phyloP scores from a whole-genome alignment of 345 rosid genomes.

The Abelmoschus esculentus region DNA sequence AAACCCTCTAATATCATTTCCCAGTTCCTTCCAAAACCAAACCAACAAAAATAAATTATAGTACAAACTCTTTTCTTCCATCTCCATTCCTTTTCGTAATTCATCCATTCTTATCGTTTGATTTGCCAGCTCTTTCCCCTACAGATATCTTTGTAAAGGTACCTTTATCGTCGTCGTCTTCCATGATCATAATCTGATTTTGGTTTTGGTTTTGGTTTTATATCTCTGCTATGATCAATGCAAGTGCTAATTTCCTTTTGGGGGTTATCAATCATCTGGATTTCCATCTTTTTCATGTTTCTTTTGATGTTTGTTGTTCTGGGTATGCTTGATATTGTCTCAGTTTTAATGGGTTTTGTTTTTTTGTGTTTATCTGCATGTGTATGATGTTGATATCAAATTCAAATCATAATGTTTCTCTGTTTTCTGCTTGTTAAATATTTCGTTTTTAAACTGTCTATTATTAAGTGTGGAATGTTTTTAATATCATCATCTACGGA shows the following conservation, averaged over 20 bases:
- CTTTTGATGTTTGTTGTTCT: neutral
- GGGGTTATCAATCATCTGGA: neutral
- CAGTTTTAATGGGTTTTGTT: neutral
- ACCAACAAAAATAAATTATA: neutral
- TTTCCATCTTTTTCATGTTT: neutral
- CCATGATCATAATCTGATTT: too few species aligned
- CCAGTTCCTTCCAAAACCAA: neutral
- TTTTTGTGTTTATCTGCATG: neutral
- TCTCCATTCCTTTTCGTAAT: neutral
- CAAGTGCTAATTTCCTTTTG: neutral
- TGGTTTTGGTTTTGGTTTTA: neutral
- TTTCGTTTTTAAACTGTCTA: neutral
- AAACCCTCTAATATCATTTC: neutral
- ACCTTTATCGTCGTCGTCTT: too few species aligned
- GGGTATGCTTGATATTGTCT: neutral
- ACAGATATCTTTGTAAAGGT: neutral
- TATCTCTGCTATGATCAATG: neutral
- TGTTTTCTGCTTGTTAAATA: neutral
- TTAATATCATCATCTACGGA: neutral
- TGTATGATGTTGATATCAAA: neutral
- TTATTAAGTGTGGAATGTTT: neutral
- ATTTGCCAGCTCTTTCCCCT: neutral
- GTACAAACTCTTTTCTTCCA: neutral
- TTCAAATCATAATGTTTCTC: neutral
- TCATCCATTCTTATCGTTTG: neutral